These are phyloP conservation scores for Thermomyces lanuginosus DNA, from an alignment of 2,329 filamentous ascomycete species.

Conservation along the genomic window DNA sequence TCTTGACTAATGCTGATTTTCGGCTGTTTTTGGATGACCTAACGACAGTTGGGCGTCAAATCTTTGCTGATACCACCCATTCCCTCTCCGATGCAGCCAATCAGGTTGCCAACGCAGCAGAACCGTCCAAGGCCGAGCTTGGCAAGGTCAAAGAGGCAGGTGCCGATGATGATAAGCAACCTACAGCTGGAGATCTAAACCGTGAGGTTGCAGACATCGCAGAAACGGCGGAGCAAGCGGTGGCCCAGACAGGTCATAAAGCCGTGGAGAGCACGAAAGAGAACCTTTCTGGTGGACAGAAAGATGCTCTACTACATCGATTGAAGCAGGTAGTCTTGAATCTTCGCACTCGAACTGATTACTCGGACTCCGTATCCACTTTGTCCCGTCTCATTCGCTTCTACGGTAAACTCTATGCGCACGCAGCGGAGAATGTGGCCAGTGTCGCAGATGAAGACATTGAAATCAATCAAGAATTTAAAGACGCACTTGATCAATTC, in stretches of 20 bases:
- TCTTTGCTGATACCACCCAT: slow-evolving; percentile 74
- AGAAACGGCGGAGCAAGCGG: slow-evolving; percentile 21
- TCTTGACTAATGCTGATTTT: slow-evolving; percentile 82
- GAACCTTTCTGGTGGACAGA: slow-evolving; percentile 56
- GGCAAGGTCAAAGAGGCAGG: slow-evolving; percentile 33
- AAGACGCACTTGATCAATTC: slow-evolving; percentile 60
- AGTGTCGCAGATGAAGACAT: slow-evolving; percentile 54
- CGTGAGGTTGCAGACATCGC: slow-evolving; percentile 40
- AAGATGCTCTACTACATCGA: slow-evolving; percentile 54
- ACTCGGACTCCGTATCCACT: slow-evolving; percentile 70
- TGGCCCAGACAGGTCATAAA: slow-evolving; percentile 32
- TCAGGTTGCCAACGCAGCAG: slow-evolving; percentile 54
- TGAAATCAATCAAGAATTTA: slow-evolving; percentile 55
- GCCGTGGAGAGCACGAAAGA: slow-evolving; percentile 56
- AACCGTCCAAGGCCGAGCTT: slow-evolving; percentile 48
- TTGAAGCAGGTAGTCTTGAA: slow-evolving; percentile 61
- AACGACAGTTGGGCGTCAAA: slow-evolving; percentile 59
- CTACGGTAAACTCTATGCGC: slow-evolving; percentile 64
- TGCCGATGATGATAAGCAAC: slow-evolving; percentile 32
- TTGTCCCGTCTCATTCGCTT: slow-evolving; percentile 58
- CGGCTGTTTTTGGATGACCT: slow-evolving; percentile 71
- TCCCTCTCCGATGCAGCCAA: slow-evolving; percentile 61
- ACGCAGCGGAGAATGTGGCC: slow-evolving; percentile 50
- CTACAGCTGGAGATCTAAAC: slow-evolving; percentile 46
- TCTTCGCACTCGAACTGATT: slow-evolving; percentile 61